Evolutionary conservation across 2,329 filamentous ascomycete genomes (phyloP), one percentile per base, ranked within the genome.

Genomic region (Chaetomiaceae sp.): DNA sequence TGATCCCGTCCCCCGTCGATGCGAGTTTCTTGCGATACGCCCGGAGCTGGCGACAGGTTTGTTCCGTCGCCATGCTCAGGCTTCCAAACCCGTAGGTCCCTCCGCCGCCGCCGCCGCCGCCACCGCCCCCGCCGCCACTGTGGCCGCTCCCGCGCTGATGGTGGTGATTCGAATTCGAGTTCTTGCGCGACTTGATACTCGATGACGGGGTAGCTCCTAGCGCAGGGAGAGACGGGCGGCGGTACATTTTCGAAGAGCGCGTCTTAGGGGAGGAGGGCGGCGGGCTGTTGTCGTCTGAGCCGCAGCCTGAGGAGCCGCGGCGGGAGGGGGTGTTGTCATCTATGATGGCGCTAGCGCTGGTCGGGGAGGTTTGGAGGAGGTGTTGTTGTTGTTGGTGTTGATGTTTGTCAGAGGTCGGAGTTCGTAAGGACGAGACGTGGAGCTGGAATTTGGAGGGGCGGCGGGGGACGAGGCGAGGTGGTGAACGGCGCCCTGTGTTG

Each of bases 41-140:
- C 48, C 82, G 75, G 40, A 87, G 65, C 18, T 81, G 81, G 41
- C 82, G 79, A 56, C 81, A 84, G 1, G 80, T 77, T 61, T 85
- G 81, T 64, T 86, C 82, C 2, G 83, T 85, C 1, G 82, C 80
- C 73, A 76, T 80, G 57, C 78, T 83, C 34, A 86, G 70, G 9
- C 76, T 77, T 1, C 80, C 79, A 49, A 77, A 78, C 1, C 72
- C 76, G 50, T 67, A 65, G 18, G 38, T 55, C 14, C 51, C 58
- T 11, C 41, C 37, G 16, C 47, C 42, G 25, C 37, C 48, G 3
- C 33, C 18, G n/a, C 27, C 20, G 40, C 40, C 29, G 9, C 25
- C 18, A 41, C 43, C 29, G n/a, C 36, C 27, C 11, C 40, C n/a
- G 5, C 7, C n/a, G 6, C 29, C 36, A 18, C 38, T 11, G 32